Base-by-base conservation (phyloP, 2,329 filamentous ascomycete species). In the Annulohypoxylon truncatum region DNA sequence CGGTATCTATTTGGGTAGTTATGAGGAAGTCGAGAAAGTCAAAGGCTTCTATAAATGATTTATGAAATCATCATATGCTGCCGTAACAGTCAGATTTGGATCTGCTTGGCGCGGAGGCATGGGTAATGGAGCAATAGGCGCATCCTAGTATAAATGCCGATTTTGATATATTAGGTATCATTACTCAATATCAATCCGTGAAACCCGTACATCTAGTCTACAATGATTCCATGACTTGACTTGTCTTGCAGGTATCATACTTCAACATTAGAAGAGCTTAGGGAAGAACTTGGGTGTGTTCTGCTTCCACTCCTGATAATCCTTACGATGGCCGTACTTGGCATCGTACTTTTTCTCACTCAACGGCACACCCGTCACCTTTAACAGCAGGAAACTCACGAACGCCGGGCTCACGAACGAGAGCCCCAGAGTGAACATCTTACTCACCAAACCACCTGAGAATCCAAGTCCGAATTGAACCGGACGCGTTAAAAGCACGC, bases 1-100 rank as follows among this genome's bases (percentile, higher is more conserved):
- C 18, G 96, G 96, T 72, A 97, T 99, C 76, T 99, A 96, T 83
- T 87, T 99, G 84, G 96, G 96, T 70, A 97, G 94, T 74, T 93
- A 91, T 73, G 92, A 97, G 68, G 96, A 99, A 83, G 87, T 99
- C 51, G 93, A 97, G 83, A 97, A 97, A 85, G 93, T 98, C 72
- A 97, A 97, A 80, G 83, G 88, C 66, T 90, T 91, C 75, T 91
- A 96, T 83, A 90, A 91, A 80, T 79, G 77, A 74, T 44, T 53
- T 26, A 48, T 15, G 2, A 24, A 46, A 33, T 12, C 18, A 18
- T 13, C 9, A 28, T 13, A 28, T 60, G 15, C 26, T 46, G 15
- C n/a, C 15, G 22, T 51, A 29, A 15, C 20, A 44, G 44, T 52
- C 46, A 40, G 42, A 22, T 42, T 44, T 61, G 24, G 26, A 29